phyloP scores from a whole-genome alignment of 2,329 filamentous ascomycete species.

The Fusarium tuaranense region DNA sequence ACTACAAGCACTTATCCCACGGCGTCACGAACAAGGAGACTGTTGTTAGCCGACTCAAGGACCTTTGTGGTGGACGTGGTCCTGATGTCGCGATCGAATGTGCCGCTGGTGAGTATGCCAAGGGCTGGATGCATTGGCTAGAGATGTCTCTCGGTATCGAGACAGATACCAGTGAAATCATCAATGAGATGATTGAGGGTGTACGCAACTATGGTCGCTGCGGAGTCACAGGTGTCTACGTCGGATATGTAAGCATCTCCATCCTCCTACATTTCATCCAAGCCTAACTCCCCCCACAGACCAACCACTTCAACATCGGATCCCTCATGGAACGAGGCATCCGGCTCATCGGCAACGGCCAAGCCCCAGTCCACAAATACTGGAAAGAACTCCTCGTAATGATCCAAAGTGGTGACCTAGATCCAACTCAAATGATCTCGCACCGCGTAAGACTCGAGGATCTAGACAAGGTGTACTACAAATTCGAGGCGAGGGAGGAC shows the following conservation, averaged over 20 bases:
- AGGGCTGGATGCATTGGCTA: slow-evolving; percentile 70
- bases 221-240: slow-evolving; percentile 80
- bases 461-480: slow-evolving; percentile 73
- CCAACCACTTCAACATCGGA: slow-evolving; percentile 76
- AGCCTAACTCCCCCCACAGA: slow-evolving; percentile 29
- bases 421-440: slow-evolving; percentile 83
- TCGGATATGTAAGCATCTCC: slow-evolving; percentile 63
- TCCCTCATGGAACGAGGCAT: slow-evolving; percentile 89
- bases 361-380: slow-evolving; percentile 83
- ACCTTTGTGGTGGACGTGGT: slow-evolving; percentile 77
- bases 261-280: not conserved
- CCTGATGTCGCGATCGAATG: slow-evolving; percentile 81
- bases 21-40: slow-evolving; percentile 69
- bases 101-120: slow-evolving; percentile 70
- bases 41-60: slow-evolving; percentile 78
- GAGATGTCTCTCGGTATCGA: slow-evolving; percentile 75
- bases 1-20: slow-evolving; percentile 71
- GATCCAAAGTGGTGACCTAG: slow-evolving; percentile 76
- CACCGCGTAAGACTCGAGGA: slow-evolving; percentile 83
- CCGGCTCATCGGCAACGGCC: slow-evolving; percentile 76
- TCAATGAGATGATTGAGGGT: slow-evolving; percentile 84
- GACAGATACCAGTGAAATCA: slow-evolving; percentile 84
- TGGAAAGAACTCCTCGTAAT: slow-evolving; percentile 80
- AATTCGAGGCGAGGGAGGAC: slow-evolving; percentile 72
- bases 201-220: slow-evolving; percentile 78